phyloP scores from a whole-genome alignment of 2,329 filamentous ascomycete species.

The Microdochium bolleyi region DNA sequence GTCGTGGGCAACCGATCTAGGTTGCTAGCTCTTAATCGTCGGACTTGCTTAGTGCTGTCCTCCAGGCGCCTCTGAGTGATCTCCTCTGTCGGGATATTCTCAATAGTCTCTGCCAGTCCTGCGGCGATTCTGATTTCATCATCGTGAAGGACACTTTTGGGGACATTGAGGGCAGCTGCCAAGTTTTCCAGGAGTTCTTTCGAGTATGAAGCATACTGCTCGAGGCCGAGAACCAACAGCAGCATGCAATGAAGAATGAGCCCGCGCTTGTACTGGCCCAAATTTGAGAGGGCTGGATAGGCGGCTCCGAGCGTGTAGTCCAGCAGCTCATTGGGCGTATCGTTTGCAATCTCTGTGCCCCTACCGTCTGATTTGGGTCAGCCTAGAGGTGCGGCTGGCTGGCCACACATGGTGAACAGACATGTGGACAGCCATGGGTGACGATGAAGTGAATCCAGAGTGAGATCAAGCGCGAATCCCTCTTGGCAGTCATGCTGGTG shows the following conservation, averaged over 20 bases:
- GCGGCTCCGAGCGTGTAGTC: conserved; percentile 10
- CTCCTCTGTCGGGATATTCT: conserved; percentile 59
- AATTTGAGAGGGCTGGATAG: conserved; percentile 29
- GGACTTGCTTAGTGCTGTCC: conserved; percentile 61
- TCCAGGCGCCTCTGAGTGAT: conserved; percentile 55
- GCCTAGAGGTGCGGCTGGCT: neutral
- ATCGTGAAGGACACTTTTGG: conserved; percentile 53
- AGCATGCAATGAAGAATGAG: conserved; percentile 66
- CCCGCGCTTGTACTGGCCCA: conserved; percentile 53
- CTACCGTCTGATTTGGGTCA: neutral
- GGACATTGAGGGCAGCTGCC: conserved; percentile 62
- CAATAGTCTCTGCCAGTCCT: conserved; percentile 67
- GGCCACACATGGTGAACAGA: neutral
- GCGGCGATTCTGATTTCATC: conserved; percentile 71
- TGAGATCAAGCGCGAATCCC: neutral
- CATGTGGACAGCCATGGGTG: neutral
- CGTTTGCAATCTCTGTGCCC: neutral
- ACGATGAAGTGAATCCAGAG: neutral
- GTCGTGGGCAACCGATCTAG: conserved; percentile 37
- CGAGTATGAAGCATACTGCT: conserved; percentile 70
- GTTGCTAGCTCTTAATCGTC: conserved; percentile 30
- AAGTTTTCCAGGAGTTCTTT: conserved; percentile 64
- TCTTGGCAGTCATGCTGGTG: too few relatives aligned
- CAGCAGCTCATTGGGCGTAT: neutral
- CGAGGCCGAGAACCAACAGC: conserved; percentile 65